A percentile compares a stretch with the other conserved stretches of the same genome.
These are phyloP conservation scores for Neocucurbitaria cava DNA, from an alignment of 2,329 filamentous ascomycete genomes.

Conservation along the genomic window DNA sequence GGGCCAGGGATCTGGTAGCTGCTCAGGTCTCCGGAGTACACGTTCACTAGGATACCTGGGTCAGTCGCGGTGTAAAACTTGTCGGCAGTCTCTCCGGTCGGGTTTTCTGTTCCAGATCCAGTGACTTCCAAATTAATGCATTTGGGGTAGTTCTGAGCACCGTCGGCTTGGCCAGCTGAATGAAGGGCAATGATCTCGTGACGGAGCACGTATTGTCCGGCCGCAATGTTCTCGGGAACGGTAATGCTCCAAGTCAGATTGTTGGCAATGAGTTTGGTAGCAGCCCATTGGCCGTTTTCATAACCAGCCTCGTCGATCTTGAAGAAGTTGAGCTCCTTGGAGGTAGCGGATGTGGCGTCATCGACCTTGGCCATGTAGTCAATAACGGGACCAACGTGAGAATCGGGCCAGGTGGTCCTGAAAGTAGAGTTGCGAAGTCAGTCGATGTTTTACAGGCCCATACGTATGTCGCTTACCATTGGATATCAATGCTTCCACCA, in stretches of 20 bases:
- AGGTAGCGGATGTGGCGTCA: slow-evolving; percentile 57
- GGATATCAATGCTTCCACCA: slow-evolving; percentile 63
- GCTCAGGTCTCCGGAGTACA: slow-evolving; percentile 45
- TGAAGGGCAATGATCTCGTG: slow-evolving; percentile 56
- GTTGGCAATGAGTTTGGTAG: slow-evolving; percentile 46
- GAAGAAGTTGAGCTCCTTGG: too few relatives aligned
- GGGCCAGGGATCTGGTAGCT: slow-evolving; percentile 48
- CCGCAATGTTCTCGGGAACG: slow-evolving; percentile 49
- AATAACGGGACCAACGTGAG: slow-evolving; percentile 61
- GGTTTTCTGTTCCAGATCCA: slow-evolving; percentile 38
- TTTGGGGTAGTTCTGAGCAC: slow-evolving; percentile 55
- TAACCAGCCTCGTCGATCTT: slow-evolving; percentile 52
- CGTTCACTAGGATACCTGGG: slow-evolving; percentile 52
- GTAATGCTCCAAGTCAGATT: slow-evolving; percentile 41
- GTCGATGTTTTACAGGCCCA: too few relatives aligned
- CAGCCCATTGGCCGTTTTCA: slow-evolving; percentile 47
- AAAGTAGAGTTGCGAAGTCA: too few relatives aligned
- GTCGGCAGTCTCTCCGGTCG: slow-evolving; percentile 56
- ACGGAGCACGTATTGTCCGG: slow-evolving; percentile 53
- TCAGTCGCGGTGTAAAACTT: slow-evolving; percentile 50
- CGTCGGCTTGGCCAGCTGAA: slow-evolving; percentile 44
- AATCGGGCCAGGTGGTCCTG: slow-evolving; percentile 66
- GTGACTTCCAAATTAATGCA: slow-evolving; percentile 53
- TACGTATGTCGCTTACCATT: slow-evolving; percentile 45
- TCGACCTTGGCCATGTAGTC: slow-evolving; percentile 58